Base-by-base conservation (phyloP, 1,284 basidiomycete species). In the Microbotryum silenes-acaulis region DNA sequence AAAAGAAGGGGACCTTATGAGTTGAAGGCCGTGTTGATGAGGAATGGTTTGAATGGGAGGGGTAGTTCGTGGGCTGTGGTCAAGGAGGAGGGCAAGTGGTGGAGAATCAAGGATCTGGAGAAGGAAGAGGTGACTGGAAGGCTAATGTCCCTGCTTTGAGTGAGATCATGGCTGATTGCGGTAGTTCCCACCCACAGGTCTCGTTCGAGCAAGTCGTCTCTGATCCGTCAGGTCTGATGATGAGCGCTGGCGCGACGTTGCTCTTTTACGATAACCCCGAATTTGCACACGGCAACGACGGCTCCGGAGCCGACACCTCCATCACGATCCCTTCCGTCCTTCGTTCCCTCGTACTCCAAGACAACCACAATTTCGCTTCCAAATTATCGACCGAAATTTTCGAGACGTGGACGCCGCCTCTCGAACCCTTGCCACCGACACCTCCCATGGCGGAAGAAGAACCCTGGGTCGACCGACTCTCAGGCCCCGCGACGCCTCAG, bases 11-110 rank as follows among this genome's bases (percentile, higher is more conserved):
- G 67, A 4, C 67, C 67, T 1, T 68, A 60, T 57, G 29, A 29
- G 6, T 58, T 68, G 18, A n/a, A 14, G n/a, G 51, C 63, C 1
- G 42, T 66, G 44, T 31, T 68, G 18, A 54, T 66, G 55, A 48
- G 59, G 31, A 65, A 58, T 51, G 67, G 67, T 0, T 51, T 68
- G n/a, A 64, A 68, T 46, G 67, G 67, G 0, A 42, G 64, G 1
- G 64, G 60, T 3, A 64, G 60, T 20, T 27, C 54, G 0, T 68
- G 62, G 62, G 49, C 57, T 2, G 49, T 65, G 21, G 53, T 60
- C 2, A 20, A 48, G 10, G 66, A 48, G n/a, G 51, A 62, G 10
- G 62, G 53, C 8, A 12, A 47, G 47, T 68, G 66, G 66, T 63
- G 60, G 54, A 61, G 46, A 33, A 58, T 62, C 14, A 42, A 50